Evolutionary conservation across 441 rosid species (phyloP).

Genomic region (Pelargonium citronellum): DNA sequence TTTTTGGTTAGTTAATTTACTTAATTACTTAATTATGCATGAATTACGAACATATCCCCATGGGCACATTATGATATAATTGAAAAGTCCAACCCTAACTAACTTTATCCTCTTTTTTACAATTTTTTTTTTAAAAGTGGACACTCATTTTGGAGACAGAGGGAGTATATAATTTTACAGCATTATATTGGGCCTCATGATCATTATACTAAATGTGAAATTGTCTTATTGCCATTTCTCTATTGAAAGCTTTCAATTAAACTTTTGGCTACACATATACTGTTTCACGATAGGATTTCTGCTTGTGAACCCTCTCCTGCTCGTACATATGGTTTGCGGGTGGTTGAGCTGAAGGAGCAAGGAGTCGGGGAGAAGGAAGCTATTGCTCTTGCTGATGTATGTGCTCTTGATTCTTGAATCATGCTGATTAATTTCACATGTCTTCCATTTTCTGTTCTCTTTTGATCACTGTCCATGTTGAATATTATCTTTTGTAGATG

Average conservation of each 20-base stretch:
- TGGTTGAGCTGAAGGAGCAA: slow-evolving; percentile 63
- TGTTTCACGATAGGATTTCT: slow-evolving; percentile 38
- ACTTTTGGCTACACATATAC: background rate
- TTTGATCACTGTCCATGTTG: too few species aligned
- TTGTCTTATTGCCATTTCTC: background rate
- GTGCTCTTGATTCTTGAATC: slow-evolving; percentile 19
- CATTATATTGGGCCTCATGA: background rate
- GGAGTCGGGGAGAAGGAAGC: slow-evolving; percentile 73
- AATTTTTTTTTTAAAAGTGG: too few species aligned
- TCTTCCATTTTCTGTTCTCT: too few species aligned
- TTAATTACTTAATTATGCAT: too few species aligned
- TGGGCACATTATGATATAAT: too few species aligned
- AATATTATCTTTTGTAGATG: too few species aligned
- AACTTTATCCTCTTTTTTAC: too few species aligned
- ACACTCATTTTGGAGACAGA: too few species aligned
- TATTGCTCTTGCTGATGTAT: slow-evolving; percentile 68
- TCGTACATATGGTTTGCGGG: slow-evolving; percentile 50
- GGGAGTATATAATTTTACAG: background rate
- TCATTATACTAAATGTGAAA: background rate
- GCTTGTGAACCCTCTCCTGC: slow-evolving; percentile 66
- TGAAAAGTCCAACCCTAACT: too few species aligned
- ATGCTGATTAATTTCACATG: background rate
- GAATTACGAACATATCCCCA: too few species aligned
- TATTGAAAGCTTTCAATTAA: background rate
- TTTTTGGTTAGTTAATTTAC: too few species aligned